Conservation (phyloP, 805 yeast genomes). For the Schwanniomyces pseudopolymorphus region DNA sequence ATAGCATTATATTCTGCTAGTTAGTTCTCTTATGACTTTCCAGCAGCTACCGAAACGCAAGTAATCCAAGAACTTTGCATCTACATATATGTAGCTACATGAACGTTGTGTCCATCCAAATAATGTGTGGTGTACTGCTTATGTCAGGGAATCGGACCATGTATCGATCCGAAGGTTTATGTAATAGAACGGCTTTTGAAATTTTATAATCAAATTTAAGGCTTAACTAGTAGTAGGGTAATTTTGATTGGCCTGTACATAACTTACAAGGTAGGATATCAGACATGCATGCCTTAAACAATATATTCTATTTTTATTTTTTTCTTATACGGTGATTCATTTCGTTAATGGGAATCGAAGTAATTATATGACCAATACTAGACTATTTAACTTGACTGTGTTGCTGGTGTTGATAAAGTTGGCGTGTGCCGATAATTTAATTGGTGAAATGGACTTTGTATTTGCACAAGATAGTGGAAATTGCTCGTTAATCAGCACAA, state of each 20-base stretch:
- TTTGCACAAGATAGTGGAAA: not conserved
- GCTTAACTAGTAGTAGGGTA: not conserved
- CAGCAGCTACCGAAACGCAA: too few relatives aligned
- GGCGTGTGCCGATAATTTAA: not conserved
- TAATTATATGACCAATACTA: not conserved
- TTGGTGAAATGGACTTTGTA: not conserved
- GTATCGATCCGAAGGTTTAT: not conserved
- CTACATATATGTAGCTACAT: too few relatives aligned
- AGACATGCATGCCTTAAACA: too few relatives aligned
- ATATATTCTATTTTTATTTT: not conserved
- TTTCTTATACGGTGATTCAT: not conserved
- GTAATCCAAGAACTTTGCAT: too few relatives aligned
- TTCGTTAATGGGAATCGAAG: not conserved
- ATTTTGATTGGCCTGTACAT: not conserved
- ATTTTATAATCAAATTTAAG: not conserved
- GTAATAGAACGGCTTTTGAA: not conserved
- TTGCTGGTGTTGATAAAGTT: not conserved
- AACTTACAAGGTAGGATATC: not conserved
- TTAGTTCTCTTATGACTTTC: too few relatives aligned
- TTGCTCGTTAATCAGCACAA: conserved; percentile 7
- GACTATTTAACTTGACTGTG: not conserved
- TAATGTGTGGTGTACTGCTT: too few relatives aligned
- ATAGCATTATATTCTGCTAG: too few relatives aligned
- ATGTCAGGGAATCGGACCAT: not conserved
- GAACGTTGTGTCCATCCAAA: too few relatives aligned